Conservation (phyloP, 805 yeast species). For the Nakazawaea anatomiae region DNA sequence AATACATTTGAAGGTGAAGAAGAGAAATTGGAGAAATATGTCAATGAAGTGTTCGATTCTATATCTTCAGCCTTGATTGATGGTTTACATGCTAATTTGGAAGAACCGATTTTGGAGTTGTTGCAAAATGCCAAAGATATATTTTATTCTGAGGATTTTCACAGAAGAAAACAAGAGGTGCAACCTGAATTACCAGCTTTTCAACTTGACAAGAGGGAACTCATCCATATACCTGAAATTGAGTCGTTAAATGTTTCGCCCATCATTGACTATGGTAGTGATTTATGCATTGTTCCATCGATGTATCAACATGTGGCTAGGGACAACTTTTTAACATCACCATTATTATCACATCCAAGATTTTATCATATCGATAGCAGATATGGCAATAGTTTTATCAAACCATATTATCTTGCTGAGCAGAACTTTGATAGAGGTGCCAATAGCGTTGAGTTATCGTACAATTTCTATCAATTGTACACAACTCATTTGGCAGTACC, state of each 20-base stretch:
- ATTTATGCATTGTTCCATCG: conserved; percentile 20
- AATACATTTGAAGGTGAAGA: neutral
- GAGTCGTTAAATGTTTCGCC: conserved; percentile 15
- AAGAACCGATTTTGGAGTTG: neutral
- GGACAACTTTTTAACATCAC: conserved; percentile 3
- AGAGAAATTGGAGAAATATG: neutral
- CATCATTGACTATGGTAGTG: conserved; percentile 24
- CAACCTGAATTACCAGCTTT: neutral
- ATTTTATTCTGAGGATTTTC: neutral
- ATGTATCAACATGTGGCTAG: conserved; percentile 16
- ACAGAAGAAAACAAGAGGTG: neutral
- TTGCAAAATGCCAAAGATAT: neutral
- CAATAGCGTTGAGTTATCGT: conserved; percentile 4
- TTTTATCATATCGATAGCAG: conserved; percentile 8
- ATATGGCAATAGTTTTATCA: neutral
- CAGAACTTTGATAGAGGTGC: neutral
- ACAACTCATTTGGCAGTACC: neutral
- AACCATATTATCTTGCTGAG: conserved; percentile 3
- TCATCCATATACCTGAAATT: conserved; percentile 19
- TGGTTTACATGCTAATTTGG: neutral
- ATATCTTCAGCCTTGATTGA: neutral
- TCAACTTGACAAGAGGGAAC: neutral
- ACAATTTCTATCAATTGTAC: conserved; percentile 4
- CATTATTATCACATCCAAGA: neutral
- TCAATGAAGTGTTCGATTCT: neutral